Percentiles rank a stretch among this genome's conserved stretches.
Evolutionary conservation across 257 asterid species (phyloP).

Genomic region (Oldenlandia corymbosa): DNA sequence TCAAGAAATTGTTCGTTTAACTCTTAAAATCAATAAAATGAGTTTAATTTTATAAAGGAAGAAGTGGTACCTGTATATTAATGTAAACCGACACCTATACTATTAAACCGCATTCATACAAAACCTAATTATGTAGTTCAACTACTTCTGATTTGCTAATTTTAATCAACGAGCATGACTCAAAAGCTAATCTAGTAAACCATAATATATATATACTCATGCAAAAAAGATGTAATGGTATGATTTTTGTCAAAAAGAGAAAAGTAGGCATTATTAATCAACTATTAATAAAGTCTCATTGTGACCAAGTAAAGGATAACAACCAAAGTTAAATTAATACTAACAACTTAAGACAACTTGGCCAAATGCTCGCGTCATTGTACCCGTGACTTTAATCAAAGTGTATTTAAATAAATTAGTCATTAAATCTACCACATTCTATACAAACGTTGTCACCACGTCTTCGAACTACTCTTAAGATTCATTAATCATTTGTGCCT

Average conservation of each 20-base stretch:
- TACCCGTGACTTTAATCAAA: background rate
- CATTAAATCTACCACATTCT: too few species aligned
- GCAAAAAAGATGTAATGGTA: background rate
- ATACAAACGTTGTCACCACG: background rate
- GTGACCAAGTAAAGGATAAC: background rate
- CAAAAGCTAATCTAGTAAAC: too few species aligned
- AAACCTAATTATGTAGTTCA: too few species aligned
- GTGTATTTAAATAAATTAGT: background rate
- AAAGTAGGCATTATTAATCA: conserved; percentile 5
- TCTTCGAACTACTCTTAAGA: background rate
- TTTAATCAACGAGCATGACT: too few species aligned
- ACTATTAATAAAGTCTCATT: background rate
- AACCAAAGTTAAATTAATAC: background rate
- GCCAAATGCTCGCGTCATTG: background rate
- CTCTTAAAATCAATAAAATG: too few species aligned
- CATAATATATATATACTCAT: too few species aligned
- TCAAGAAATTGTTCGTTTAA: too few species aligned
- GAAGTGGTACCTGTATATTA: too few species aligned
- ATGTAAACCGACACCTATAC: too few species aligned
- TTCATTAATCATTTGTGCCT: background rate
- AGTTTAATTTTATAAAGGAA: too few species aligned
- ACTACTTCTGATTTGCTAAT: too few species aligned
- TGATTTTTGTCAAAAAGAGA: background rate
- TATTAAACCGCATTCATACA: too few species aligned
- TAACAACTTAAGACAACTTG: background rate